phyloP scores from a whole-genome alignment of 306 rosid genomes.

The Erythrophleum fordii region DNA sequence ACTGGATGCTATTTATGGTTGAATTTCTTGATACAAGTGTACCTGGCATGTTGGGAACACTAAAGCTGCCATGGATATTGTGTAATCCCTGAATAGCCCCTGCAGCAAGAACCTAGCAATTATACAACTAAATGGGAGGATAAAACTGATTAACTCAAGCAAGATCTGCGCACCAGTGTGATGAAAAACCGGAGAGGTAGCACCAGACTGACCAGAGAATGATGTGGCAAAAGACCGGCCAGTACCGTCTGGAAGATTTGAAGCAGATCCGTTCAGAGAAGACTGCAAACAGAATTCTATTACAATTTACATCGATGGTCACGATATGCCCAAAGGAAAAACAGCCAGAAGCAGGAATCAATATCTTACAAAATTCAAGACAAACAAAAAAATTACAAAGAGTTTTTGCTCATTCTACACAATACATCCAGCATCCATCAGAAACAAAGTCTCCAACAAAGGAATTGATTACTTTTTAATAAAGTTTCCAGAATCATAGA shows the following conservation, averaged over 20 bases:
- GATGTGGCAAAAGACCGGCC: constrained; percentile 89
- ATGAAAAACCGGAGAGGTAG: constrained; percentile 89
- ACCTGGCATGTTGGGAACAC: constrained; percentile 87
- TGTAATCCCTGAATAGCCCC: constrained; percentile 87
- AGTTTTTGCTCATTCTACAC: background rate
- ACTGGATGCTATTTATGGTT: constrained; percentile 70
- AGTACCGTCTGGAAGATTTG: constrained; percentile 83
- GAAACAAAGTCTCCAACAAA: constrained; percentile 9
- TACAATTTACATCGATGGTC: constrained; percentile 18
- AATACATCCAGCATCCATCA: constrained; percentile 14
- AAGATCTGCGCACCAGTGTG: constrained; percentile 76
- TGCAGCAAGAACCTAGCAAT: constrained; percentile 53
- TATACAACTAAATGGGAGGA: constrained; percentile 47
- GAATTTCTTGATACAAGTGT: constrained; percentile 81
- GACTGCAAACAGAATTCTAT: constrained; percentile 61
- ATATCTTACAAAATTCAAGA: background rate
- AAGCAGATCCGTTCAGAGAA: constrained; percentile 88
- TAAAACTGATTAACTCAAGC: constrained; percentile 38
- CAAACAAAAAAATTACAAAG: constrained; percentile 1
- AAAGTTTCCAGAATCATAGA: background rate
- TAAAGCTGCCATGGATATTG: constrained; percentile 86
- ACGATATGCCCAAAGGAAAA: background rate
- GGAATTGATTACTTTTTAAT: background rate
- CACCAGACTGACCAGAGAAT: constrained; percentile 98
- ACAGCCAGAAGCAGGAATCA: constrained; percentile 11